Evolutionary conservation across 2,329 filamentous ascomycete species (phyloP).

Genomic region (Trichoderma asperellum): DNA sequence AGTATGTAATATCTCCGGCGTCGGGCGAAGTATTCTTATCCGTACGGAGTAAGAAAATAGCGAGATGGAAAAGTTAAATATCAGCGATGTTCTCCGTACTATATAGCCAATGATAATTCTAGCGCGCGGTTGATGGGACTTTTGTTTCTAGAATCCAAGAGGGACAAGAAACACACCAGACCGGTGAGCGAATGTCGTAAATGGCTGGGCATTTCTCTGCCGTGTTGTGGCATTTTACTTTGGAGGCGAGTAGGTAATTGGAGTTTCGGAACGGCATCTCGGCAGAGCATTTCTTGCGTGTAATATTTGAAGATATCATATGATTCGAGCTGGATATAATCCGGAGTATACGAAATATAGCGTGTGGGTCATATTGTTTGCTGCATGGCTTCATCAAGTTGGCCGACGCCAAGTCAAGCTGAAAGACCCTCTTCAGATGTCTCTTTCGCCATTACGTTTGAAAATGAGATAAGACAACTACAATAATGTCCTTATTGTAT

Average conservation of each 20-base stretch:
- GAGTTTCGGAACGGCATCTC: not conserved
- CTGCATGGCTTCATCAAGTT: not conserved
- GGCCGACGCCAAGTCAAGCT: not conserved
- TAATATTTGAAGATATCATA: not conserved
- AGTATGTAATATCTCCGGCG: not conserved
- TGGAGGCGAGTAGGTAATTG: not conserved
- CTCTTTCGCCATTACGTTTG: not conserved
- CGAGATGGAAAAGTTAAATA: not conserved
- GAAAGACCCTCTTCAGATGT: not conserved
- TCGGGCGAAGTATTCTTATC: not conserved
- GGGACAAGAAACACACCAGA: not conserved
- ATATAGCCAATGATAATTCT: not conserved
- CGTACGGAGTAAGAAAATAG: not conserved
- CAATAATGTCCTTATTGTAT: not conserved
- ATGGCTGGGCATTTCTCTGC: not conserved
- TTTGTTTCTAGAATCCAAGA: not conserved
- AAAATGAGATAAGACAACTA: not conserved
- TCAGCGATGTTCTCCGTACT: not conserved
- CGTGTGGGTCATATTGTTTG: not conserved
- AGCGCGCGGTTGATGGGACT: not conserved
- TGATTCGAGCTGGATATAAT: not conserved
- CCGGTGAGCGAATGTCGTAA: not conserved
- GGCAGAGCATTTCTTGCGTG: not conserved
- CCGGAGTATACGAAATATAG: not conserved
- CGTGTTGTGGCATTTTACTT: constrained; percentile 8